phyloP scores from a whole-genome alignment of 163 green algal genomes.

The Scenedesmus sp. region DNA sequence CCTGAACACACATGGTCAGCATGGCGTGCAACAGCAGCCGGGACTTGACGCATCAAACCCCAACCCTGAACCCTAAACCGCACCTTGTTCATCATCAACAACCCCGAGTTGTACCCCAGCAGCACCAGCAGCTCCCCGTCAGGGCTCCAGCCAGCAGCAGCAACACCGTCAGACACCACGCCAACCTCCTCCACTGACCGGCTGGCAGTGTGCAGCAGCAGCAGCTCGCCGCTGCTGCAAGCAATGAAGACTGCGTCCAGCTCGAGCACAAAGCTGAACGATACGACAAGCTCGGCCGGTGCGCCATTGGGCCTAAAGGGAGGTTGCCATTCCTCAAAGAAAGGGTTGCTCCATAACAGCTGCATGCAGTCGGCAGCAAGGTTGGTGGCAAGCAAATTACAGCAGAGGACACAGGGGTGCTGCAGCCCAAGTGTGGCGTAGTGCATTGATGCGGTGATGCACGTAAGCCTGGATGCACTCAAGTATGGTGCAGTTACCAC shows the following conservation, averaged over 20 bases:
- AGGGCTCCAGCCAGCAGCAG: conserved; percentile 79
- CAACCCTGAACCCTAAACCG: neutral
- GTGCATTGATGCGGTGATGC: neutral
- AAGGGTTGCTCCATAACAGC: conserved; percentile 32
- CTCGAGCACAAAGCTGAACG: conserved; percentile 67
- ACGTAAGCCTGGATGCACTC: neutral
- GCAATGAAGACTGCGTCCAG: conserved; percentile 71
- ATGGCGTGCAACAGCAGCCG: neutral
- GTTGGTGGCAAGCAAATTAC: neutral
- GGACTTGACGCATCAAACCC: neutral
- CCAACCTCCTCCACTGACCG: conserved; percentile 75
- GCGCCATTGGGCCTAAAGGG: neutral
- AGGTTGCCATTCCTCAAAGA: neutral
- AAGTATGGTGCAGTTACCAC: too few relatives aligned
- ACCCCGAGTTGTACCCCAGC: conserved; percentile 67
- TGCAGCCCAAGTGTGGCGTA: too few relatives aligned
- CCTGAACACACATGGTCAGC: too few relatives aligned
- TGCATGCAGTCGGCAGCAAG: neutral
- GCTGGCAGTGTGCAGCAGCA: conserved; percentile 66
- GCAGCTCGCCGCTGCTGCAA: conserved; percentile 67
- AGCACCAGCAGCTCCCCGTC: conserved; percentile 87
- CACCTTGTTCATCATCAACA: conserved; percentile 85
- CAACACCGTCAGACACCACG: conserved; percentile 77
- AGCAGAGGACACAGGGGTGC: neutral
- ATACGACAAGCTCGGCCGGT: conserved; percentile 9